phyloP scores from a whole-genome alignment of 2,329 filamentous ascomycete genomes.

The Apiospora rasikravindrae region DNA sequence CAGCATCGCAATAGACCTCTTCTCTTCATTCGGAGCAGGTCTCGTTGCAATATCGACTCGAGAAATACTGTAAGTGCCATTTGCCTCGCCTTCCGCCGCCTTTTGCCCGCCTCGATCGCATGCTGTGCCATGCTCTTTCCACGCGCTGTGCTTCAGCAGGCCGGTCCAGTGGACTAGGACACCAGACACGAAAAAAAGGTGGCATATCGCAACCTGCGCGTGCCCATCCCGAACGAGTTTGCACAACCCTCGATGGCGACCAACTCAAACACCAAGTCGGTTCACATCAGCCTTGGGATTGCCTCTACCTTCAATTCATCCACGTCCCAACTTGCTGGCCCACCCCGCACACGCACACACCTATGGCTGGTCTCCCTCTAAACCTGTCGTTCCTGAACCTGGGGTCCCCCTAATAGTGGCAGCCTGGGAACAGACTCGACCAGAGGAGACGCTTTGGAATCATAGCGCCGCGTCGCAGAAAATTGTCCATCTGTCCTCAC shows the following conservation, averaged over 20 bases:
- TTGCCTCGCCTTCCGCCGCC: not conserved
- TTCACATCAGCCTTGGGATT: slow-evolving; percentile 2
- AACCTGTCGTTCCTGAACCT: slow-evolving; percentile 12
- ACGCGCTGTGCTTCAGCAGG: slow-evolving; percentile 14
- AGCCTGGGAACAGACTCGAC: slow-evolving; percentile 23
- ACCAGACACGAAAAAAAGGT: slow-evolving; percentile 7
- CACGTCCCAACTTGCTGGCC: not conserved
- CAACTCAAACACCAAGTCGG: slow-evolving; percentile 10
- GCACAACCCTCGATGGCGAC: not conserved
- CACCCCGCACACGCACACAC: slow-evolving; percentile 18
- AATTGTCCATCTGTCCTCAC: slow-evolving; percentile 24
- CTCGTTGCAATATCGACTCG: slow-evolving; percentile 38
- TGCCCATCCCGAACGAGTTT: slow-evolving; percentile 12
- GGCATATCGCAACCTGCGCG: slow-evolving; percentile 11
- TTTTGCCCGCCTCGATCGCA: not conserved
- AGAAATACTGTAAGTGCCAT: not conserved
- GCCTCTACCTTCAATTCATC: not conserved
- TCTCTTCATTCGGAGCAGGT: slow-evolving; percentile 44
- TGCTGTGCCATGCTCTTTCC: slow-evolving; percentile 1
- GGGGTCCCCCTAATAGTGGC: slow-evolving; percentile 17
- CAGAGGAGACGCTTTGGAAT: slow-evolving; percentile 18
- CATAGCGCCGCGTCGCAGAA: slow-evolving; percentile 22
- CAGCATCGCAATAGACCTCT: slow-evolving; percentile 30
- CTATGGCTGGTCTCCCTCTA: not conserved
- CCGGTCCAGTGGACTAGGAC: slow-evolving; percentile 13